Base-by-base conservation (phyloP, 495 filamentous ascomycete species). In the Amorphotheca resinae region DNA sequence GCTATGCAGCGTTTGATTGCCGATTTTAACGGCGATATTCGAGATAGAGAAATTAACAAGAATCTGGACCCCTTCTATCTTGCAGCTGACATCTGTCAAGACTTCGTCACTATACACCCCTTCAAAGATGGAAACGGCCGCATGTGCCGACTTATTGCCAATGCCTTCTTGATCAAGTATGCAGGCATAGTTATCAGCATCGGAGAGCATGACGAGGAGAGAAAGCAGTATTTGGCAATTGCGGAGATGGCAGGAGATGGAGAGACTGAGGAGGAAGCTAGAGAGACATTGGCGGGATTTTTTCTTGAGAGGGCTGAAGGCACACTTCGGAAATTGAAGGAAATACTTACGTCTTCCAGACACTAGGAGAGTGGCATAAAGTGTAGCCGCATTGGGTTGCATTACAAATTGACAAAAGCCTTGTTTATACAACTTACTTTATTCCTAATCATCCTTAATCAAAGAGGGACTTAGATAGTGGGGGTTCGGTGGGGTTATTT, bases 71-170 rank as follows among this genome's bases (percentile, higher is more conserved):
- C 60, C 2, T 50, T 60, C 26, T 42, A 36, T 7, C 28, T 66
- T 6, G 59, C 60, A 2, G 35, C 60, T 1, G 57, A 61, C 32
- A 60, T 57, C 34, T 53, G 41, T 2, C 48, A 59, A 7, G 26
- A 49, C 0, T 63, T 67, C 26, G 54, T 63, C 30, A 46, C 53
- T 1, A 60, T 65, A 18, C 62, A 64, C 40, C 63, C 62, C 2
- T 66, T 65, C 33, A 30, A 50, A 2, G 62, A 66, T 32, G 62
- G 59, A 2, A 67, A 67, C 37, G 62, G 64, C 2, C 45, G 62
- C 22, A 50, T 51, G 28, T 64, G 56, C 34, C 59, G 62, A 22
- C 33, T 65, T 18, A 57, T 66, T 4, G 36, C 65, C 1, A 67
- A 61, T 44, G 46, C 48, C 0, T 41, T 64, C 7, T 46, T 63